Evolutionary conservation across 1,284 basidiomycete genomes (phyloP).

Genomic region (Boletus hoseneyae): DNA sequence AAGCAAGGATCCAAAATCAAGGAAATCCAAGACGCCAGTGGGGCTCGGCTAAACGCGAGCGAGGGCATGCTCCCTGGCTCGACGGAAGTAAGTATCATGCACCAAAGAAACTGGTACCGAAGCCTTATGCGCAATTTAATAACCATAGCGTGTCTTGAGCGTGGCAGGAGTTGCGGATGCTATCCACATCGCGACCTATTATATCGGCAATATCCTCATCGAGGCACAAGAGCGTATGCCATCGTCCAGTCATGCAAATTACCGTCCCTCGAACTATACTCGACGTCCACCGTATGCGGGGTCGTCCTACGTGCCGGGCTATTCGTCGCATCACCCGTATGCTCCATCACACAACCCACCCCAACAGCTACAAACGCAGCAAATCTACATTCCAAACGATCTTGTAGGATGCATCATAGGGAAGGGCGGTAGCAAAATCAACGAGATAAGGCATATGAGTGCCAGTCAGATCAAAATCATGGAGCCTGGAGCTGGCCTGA

Average conservation of each 20-base stretch:
- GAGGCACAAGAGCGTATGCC: slow-evolving; percentile 90
- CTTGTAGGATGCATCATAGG: slow-evolving; percentile 98
- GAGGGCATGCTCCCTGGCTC: slow-evolving; percentile 98
- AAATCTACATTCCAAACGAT: slow-evolving; percentile 98
- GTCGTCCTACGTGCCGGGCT: slow-evolving; percentile 71
- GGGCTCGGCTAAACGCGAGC: slow-evolving; percentile 92
- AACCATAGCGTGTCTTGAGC: slow-evolving; percentile 81
- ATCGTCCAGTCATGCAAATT: slow-evolving; percentile 52
- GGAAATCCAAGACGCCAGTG: slow-evolving; percentile 99
- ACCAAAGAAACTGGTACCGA: slow-evolving; percentile 5
- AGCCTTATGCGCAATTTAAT: slow-evolving; percentile 13
- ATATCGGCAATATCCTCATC: slow-evolving; percentile 95
- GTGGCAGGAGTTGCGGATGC: slow-evolving; percentile 99
- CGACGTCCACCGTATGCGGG: slow-evolving; percentile 52
- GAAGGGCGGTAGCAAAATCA: slow-evolving; percentile 98
- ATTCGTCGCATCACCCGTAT: slow-evolving; percentile 47
- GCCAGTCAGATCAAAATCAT: slow-evolving; percentile 98
- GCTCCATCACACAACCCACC: slow-evolving; percentile 37
- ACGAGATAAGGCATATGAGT: slow-evolving; percentile 94
- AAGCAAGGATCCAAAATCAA: slow-evolving; percentile 98
- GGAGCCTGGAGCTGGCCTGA: slow-evolving; percentile 87
- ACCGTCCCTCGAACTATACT: slow-evolving; percentile 53
- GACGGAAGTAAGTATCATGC: slow-evolving; percentile 73
- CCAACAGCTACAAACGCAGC: slow-evolving; percentile 86
- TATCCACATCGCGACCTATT: slow-evolving; percentile 99